Evolutionary conservation across 2,329 filamentous ascomycete species (phyloP), one percentile per base, ranked within the genome.

Genomic region (Colletotrichum acutatum): DNA sequence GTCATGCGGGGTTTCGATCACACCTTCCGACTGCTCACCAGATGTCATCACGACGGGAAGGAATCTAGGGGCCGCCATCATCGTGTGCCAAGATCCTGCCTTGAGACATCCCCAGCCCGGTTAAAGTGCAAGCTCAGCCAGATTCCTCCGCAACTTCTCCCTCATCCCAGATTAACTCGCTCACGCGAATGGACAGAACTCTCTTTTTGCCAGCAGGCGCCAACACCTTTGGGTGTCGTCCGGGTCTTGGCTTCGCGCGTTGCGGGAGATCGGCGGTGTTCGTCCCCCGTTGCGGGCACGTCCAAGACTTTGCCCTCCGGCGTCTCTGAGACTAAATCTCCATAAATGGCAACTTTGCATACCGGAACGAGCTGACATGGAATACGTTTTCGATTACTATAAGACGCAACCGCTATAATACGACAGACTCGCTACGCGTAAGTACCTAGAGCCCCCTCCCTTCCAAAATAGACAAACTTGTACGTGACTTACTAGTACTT

Each of bases 181-280:
- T 9, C 28, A 6, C 32, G 42, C 19, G 57, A 30, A 19, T 24
- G 28, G 57, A 16, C n/a, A 60, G 32, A 42, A 6, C 12, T n/a
- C 8, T 7, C 28, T 34, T 58, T 54, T 19, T 61, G 14, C 59
- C 34, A 49, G 22, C 16, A 58, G 5, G 4, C 2, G n/a, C 54
- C 12, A n/a, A 8, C 6, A 8, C 3, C 26, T 28, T 19, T 2
- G 16, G n/a, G 24, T 59, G 6, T 19, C 9, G 7, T 26, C 19
- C 5, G 4, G n/a, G 57, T 37, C 53, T 49, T 32, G 53, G 59
- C 19, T 24, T 66, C 28, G 49, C 34, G 26, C 37, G 32, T 49
- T 34, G 37, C 46, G 49, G 66, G 54, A 61, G 71, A 73, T 71
- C 49, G 52, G 34, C 66, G n/a, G 14, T 24, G 46, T 8, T 49